Evolutionary conservation across 352 stramenopile species (phyloP), one percentile per base, ranked within the genome.

Genomic region (Stramenopiles sp.): DNA sequence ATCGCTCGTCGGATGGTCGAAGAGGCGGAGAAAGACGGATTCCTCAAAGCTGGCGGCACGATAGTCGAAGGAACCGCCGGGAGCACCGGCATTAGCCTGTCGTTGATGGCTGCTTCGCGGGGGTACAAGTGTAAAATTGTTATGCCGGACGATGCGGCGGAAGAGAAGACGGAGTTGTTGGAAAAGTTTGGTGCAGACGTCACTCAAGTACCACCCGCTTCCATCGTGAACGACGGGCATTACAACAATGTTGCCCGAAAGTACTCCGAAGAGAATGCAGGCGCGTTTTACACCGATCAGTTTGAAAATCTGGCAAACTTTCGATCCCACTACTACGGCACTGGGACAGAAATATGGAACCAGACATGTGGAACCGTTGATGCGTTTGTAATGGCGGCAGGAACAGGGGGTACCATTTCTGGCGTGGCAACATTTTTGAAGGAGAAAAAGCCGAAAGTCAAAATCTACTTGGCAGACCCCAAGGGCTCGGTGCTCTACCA

Each of bases 301-400:
- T 99, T 98, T 80, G 94, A 99, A 76, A 99, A 98, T 81, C 83
- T 85, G 31, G 86, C 91, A 33, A 99, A 99, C 84, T 93, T 90
- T 31, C 81, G 91, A 1, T 92, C 88, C 4, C 94, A 99, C 83
- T 96, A 96, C 78, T 73, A 80, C 1, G 89, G 85, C 4, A 99
- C 94, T 0, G 95, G 91, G 0, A 93, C 88, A 0, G 95, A 99
- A 84, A 96, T 99, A 77, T 97, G 88, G 86, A 76, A 79, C 34
- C 91, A 98, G 77, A 89, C 90, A 0, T 78, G 87, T n/a, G 89
- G 88, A 31, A 84, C 85, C 0, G 68, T 98, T 2, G 90, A 98
- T 78, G 94, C 92, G 1, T 98, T 98, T 80, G 88, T 97, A 49
- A 98, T 98, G 92, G 96, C 91, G 25, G 90, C 94, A 34, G 95